Evolutionary conservation across 2,329 filamentous ascomycete species (phyloP), one percentile per base, ranked within the genome.

Genomic region (Cyphellophora europaea): DNA sequence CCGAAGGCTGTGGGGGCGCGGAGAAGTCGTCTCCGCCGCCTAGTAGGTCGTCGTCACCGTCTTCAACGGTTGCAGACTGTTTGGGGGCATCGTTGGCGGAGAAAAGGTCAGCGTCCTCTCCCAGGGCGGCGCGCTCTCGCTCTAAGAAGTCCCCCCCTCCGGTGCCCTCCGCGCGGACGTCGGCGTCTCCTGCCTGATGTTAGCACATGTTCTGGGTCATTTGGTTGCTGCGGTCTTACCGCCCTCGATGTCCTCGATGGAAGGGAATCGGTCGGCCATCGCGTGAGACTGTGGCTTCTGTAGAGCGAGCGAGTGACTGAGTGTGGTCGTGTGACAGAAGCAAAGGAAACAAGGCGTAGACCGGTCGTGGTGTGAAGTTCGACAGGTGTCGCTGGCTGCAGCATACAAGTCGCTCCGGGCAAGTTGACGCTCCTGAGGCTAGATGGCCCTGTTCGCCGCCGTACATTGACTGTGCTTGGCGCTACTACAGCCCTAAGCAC

Each of bases 51-150:
- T 83, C 82, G 44, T 80, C 77, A 35, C 66, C 71, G 46, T 75
- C 67, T 49, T 81, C 77, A 45, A 71, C 72, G 36, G 75, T 75
- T 37, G 72, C 71, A 39, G 72, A 67, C 56, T 66, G 67, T 59
- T 51, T 53, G 33, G 59, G 57, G 44, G 93, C 85, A 53, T 80
- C 77, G 42, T 77, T 72, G 19, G 83, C 82, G 44, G 81, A 72
- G 60, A 98, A 98, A 66, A 88, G 83, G 51, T 87, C 75, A 41
- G 91, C 91, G 59, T 96, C 91, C 45, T 94, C 91, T 47, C 91
- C 91, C 5, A 98, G 77, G 12, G 81, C 63, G 42, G 87, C 91
- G 55, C 87, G 85, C 66, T 98, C 91, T 49, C 89, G 84, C 44
- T 84, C 79, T 32, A 96, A 76, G 59, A 98, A 96, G 62, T 94